Evolutionary conservation across 1,284 basidiomycete genomes (phyloP), one percentile per base, ranked within the genome.

Genomic region (Fomitopsis schrenkii): DNA sequence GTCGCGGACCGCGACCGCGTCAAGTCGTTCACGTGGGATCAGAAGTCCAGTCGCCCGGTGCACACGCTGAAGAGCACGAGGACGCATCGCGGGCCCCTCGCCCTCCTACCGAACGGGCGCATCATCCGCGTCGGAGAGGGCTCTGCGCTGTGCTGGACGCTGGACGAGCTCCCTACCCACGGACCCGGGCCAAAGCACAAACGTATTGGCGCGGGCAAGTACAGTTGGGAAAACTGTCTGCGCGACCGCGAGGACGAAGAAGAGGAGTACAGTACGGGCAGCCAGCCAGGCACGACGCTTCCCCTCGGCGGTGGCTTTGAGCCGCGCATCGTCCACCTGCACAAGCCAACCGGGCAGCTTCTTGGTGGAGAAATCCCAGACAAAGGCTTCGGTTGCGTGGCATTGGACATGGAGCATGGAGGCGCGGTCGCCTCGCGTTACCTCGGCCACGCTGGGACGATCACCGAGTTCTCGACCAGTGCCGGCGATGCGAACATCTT

Each of bases 381-480:
- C 2, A 67, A 66, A 10, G 61, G 67, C 8, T 72, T 64, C 45
- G 64, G 62, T 2, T 75, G 73, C 59, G 57, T 70, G 28, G 58
- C 68, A 2, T 45, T 78, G 3, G 78, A 79, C 62, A 56, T 78
- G 7, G 74, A 77, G 60, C 66, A 71, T 28, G 70, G 70, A 9
- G 68, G 68, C 62, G 71, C 70, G 45, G 66, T 64, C 6, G 72
- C 65, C 2, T 60, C 67, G 9, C 67, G 75, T 6, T 80, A 75
- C 60, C 59, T 80, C 2, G 79, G 78, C 1, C 76, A 80, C 59
- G 75, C 75, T 7, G 76, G 71, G 6, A 63, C 58, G 14, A 68
- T 78, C 26, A 59, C 63, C 22, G 60, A 62, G 28, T 71, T 78
- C 59, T 71, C 76, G 8, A 74, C 72, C 2, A 76, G 74, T 63